Evolutionary conservation across 2,329 filamentous ascomycete species (phyloP).

Genomic region (Colletotrichum noveboracense): DNA sequence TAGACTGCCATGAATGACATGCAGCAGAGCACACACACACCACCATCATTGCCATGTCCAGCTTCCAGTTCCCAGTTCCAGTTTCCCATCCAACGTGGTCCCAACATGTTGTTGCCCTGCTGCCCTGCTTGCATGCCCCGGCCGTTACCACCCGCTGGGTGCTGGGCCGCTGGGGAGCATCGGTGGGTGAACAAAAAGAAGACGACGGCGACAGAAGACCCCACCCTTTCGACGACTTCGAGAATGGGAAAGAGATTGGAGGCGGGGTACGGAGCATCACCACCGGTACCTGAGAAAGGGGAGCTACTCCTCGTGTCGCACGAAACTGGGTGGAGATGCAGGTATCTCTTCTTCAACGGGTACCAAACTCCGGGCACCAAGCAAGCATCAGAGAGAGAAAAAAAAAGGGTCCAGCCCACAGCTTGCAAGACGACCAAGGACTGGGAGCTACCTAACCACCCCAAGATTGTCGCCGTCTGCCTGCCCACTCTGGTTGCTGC

Average conservation of each 20-base stretch:
- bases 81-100: neutral
- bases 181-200: neutral
- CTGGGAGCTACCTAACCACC: neutral
- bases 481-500: neutral
- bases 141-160: neutral
- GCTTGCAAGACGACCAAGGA: neutral
- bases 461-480: neutral
- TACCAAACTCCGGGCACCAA: neutral
- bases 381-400: neutral
- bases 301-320: neutral
- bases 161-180: constrained; percentile 13
- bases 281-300: neutral
- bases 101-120: neutral
- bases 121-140: neutral
- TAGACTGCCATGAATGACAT: neutral
- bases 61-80: neutral
- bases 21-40: neutral
- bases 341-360: neutral
- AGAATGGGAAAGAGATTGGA: constrained; percentile 19
- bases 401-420: constrained; percentile 5
- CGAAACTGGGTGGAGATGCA: neutral
- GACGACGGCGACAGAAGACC: neutral
- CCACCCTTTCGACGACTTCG: constrained; percentile 3
- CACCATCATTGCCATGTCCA: neutral
- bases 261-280: constrained; percentile 6